These are phyloP conservation scores for Microcos paniculata DNA, from an alignment of 345 rosid species.

Conservation along the genomic window DNA sequence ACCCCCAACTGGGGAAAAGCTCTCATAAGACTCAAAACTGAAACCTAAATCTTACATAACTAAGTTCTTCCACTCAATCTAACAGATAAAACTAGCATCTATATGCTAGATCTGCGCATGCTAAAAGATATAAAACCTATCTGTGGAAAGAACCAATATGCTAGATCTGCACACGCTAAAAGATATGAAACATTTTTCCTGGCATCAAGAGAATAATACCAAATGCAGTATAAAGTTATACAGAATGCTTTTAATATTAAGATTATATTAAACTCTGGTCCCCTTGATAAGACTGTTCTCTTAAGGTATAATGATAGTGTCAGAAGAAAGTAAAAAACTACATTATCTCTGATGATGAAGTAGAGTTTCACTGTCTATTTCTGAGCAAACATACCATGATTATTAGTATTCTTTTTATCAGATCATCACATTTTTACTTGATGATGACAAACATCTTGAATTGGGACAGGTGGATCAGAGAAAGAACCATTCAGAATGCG, in stretches of 20 bases:
- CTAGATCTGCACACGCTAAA: too few relatives aligned
- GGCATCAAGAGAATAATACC: background rate
- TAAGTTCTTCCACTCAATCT: too few relatives aligned
- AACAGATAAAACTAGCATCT: too few relatives aligned
- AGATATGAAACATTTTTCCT: too few relatives aligned
- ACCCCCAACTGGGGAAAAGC: too few relatives aligned
- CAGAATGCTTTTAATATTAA: background rate
- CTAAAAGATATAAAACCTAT: too few relatives aligned
- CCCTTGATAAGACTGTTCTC: background rate
- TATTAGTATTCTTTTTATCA: background rate
- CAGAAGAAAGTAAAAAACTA: background rate
- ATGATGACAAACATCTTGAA: constrained; percentile 26
- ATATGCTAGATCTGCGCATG: too few relatives aligned
- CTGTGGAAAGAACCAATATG: too few relatives aligned
- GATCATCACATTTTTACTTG: background rate
- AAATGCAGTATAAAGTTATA: background rate
- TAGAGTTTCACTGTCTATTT: background rate
- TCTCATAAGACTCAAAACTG: too few relatives aligned
- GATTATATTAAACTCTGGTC: too few relatives aligned
- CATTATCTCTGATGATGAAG: background rate
- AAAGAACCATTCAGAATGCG: constrained; percentile 48
- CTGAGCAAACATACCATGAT: background rate
- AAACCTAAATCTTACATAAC: too few relatives aligned
- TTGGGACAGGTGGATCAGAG: constrained; percentile 43
- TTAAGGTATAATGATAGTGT: background rate